Evolutionary conservation across 176 grass and related monocot species (phyloP).

Genomic region (Phyllostachys edulis): DNA sequence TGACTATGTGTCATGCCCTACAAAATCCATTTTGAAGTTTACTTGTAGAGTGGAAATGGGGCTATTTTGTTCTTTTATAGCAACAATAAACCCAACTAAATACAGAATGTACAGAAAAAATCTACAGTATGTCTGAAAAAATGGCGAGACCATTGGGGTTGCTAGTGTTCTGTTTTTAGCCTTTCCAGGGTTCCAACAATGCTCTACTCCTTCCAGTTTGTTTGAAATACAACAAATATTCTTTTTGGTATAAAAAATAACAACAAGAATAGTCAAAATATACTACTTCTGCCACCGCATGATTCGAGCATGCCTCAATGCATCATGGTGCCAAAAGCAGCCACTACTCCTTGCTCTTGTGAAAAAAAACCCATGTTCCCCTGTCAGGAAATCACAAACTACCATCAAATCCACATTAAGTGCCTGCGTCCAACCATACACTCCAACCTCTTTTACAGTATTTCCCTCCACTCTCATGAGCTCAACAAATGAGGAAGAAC

Average conservation of each 20-base stretch:
- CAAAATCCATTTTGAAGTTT: neutral
- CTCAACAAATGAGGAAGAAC: neutral
- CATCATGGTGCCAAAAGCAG: neutral
- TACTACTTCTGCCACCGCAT: neutral
- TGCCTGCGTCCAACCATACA: neutral
- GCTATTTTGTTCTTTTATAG: neutral
- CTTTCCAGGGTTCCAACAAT: neutral
- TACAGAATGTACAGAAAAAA: neutral
- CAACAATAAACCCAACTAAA: neutral
- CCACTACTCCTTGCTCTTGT: neutral
- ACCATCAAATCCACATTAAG: neutral
- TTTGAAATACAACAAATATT: neutral
- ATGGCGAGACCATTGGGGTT: neutral
- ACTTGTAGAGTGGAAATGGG: neutral
- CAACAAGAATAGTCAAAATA: neutral
- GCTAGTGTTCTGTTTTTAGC: neutral
- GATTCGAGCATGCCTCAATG: constrained; percentile 29
- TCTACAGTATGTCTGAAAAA: neutral
- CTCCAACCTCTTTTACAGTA: neutral
- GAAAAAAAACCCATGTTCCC: neutral
- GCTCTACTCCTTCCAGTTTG: neutral
- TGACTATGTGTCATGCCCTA: constrained; percentile 23
- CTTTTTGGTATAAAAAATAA: neutral
- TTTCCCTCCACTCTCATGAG: neutral
- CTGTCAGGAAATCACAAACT: neutral